Evolutionary conservation across 164 flowering plant genomes (phyloP).

Genomic region (Liquidambar formosana): DNA sequence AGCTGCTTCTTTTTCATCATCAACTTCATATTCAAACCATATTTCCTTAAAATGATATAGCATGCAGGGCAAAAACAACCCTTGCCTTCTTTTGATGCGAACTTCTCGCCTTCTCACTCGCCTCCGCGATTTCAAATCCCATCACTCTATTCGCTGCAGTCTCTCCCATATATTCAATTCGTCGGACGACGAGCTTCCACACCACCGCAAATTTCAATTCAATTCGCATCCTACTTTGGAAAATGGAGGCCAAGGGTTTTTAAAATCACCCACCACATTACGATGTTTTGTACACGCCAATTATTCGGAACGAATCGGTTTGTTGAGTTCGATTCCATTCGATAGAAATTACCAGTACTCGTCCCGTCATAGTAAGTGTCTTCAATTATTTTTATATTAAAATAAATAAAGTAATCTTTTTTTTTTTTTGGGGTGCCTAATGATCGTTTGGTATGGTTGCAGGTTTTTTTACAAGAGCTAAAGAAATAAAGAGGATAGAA

Average conservation of each 20-base stretch:
- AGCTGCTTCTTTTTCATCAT: not conserved
- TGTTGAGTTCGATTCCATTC: slow-evolving; percentile 12
- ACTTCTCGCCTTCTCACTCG: slow-evolving; percentile 34
- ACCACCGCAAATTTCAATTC: not conserved
- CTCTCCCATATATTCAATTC: not conserved
- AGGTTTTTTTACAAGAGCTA: slow-evolving; percentile 59
- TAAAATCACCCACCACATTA: not conserved
- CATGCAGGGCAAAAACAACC: not conserved
- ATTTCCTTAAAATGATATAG: not conserved
- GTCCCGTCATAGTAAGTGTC: slow-evolving; percentile 5
- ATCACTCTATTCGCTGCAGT: not conserved
- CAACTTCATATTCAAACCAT: not conserved
- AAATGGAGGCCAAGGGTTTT: not conserved
- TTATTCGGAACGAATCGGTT: slow-evolving; percentile 3
- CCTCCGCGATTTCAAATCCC: slow-evolving; percentile 20
- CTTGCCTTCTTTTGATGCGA: slow-evolving; percentile 36
- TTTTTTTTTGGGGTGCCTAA: not conserved
- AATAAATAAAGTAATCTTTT: not conserved
- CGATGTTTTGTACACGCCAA: not conserved
- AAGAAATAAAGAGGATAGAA: slow-evolving; percentile 44
- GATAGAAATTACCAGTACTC: slow-evolving; percentile 8
- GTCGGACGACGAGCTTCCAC: not conserved
- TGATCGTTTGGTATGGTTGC: slow-evolving; percentile 9
- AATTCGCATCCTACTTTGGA: not conserved
- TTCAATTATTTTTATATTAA: not conserved